Conservation (phyloP, 495 filamentous ascomycete species). For the Wilcoxina mikolae region DNA sequence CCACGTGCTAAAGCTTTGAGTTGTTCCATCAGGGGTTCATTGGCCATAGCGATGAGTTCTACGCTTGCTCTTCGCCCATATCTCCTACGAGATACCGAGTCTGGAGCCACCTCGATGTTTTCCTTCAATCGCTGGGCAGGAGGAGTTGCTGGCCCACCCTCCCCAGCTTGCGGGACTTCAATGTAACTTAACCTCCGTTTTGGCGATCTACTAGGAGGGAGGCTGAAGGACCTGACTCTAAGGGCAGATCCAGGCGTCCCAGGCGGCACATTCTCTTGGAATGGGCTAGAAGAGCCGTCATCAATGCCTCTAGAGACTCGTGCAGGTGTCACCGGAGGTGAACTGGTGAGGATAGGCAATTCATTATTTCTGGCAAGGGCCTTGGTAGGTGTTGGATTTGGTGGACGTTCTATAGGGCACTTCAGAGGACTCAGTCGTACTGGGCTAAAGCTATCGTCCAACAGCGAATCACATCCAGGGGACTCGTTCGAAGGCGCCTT, state of each 20-base stretch:
- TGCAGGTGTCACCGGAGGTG: not conserved
- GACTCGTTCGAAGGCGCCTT: no score
- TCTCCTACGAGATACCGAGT: not conserved
- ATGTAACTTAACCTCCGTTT: slow-evolving; percentile 3
- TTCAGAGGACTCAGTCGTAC: not conserved
- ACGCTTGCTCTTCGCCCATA: not conserved
- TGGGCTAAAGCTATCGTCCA: not conserved
- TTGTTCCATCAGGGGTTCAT: not conserved
- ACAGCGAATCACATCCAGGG: no score
- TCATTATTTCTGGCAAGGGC: not conserved
- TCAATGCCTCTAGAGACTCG: not conserved
- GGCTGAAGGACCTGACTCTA: no score
- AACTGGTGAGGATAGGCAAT: not conserved
- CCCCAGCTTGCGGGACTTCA: slow-evolving; percentile 2
- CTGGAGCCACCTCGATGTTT: slow-evolving; percentile 1
- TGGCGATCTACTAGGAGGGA: not conserved
- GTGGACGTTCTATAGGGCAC: not conserved
- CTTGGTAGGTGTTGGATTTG: slow-evolving; percentile 1
- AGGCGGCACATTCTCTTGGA: not conserved
- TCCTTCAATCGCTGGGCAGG: not conserved
- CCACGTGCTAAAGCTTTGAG: not conserved
- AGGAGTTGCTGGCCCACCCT: not conserved
- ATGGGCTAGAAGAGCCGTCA: not conserved
- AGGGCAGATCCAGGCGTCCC: not conserved
- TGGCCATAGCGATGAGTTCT: not conserved